Evolutionary conservation across 257 asterid genomes (phyloP).

Genomic region (Craterostigma plantagineum): DNA sequence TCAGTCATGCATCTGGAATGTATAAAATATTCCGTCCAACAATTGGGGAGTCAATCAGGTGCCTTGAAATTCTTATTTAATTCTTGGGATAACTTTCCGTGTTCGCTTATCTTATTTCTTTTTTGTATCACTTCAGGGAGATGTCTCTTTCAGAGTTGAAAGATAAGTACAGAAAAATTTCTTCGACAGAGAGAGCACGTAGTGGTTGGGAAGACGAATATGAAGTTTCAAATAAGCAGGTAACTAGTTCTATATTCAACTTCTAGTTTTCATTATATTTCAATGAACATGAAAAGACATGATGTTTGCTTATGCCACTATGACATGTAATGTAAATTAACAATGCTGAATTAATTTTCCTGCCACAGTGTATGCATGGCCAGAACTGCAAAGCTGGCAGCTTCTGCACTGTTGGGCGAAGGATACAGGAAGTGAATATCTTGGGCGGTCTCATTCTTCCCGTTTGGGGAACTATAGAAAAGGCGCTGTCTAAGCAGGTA

Average conservation of each 20-base stretch:
- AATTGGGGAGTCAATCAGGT: conserved; percentile 91
- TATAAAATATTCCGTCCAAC: conserved; percentile 81
- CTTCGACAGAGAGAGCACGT: conserved; percentile 50
- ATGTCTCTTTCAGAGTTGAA: conserved; percentile 69
- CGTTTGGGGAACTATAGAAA: conserved; percentile 91
- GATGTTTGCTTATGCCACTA: neutral
- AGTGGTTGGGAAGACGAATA: conserved; percentile 83
- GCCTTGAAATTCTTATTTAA: conserved; percentile 3
- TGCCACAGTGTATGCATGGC: conserved; percentile 93
- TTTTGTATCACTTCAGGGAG: conserved; percentile 35
- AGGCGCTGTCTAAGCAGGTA: conserved; percentile 92
- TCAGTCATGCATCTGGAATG: conserved; percentile 60
- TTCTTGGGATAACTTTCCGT: neutral
- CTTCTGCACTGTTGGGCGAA: conserved; percentile 81
- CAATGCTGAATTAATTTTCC: no score
- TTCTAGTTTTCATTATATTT: neutral
- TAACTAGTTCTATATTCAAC: conserved; percentile 7
- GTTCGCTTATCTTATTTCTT: neutral
- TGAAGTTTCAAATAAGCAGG: conserved; percentile 77
- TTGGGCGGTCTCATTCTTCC: conserved; percentile 97
- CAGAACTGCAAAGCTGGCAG: conserved; percentile 73
- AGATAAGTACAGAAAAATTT: conserved; percentile 65
- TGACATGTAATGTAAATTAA: neutral
- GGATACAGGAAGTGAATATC: conserved; percentile 87
- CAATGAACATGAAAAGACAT: neutral